phyloP scores from a whole-genome alignment of 2,329 filamentous ascomycete genomes.

The Neonectria coccinea region DNA sequence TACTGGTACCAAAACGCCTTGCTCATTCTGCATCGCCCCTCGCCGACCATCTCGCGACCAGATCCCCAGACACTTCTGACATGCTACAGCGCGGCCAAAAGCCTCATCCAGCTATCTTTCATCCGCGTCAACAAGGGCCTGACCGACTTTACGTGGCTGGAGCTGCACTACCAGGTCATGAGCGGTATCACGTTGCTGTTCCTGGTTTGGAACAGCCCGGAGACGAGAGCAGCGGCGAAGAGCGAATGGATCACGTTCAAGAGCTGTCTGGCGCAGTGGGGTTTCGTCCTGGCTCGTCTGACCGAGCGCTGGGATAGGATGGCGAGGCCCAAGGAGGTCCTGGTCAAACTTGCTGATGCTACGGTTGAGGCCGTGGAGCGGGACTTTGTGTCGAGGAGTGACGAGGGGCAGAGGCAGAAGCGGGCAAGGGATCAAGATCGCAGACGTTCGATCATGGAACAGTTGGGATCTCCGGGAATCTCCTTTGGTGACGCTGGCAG shows the following conservation, averaged over 20 bases:
- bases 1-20: slow-evolving; percentile 41
- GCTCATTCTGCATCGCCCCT: slow-evolving; percentile 39
- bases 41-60: slow-evolving; percentile 23
- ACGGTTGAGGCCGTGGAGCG: slow-evolving; percentile 27
- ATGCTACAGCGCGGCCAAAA: slow-evolving; percentile 36
- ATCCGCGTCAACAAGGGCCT: slow-evolving; percentile 31
- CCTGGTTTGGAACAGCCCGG: slow-evolving; percentile 30
- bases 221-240: slow-evolving; percentile 21
- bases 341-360: slow-evolving; percentile 28
- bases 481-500: background rate
- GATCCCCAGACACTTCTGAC: slow-evolving; percentile 20
- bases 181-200: slow-evolving; percentile 42
- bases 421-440: slow-evolving; percentile 12
- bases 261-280: slow-evolving; percentile 41
- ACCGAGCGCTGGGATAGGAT: slow-evolving; percentile 34
- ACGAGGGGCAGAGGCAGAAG: slow-evolving; percentile 23
- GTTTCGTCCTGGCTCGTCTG: slow-evolving; percentile 32
- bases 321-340: slow-evolving; percentile 24
- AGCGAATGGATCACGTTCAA: slow-evolving; percentile 40
- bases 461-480: slow-evolving; percentile 11
- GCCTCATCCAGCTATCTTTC: slow-evolving; percentile 40
- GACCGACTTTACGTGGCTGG: slow-evolving; percentile 39
- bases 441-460: slow-evolving; percentile 23
- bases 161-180: slow-evolving; percentile 42
- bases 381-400: slow-evolving; percentile 17